These are phyloP conservation scores for Ceratocystis smalleyi DNA, from an alignment of 2,329 filamentous ascomycete genomes.

Conservation along the genomic window DNA sequence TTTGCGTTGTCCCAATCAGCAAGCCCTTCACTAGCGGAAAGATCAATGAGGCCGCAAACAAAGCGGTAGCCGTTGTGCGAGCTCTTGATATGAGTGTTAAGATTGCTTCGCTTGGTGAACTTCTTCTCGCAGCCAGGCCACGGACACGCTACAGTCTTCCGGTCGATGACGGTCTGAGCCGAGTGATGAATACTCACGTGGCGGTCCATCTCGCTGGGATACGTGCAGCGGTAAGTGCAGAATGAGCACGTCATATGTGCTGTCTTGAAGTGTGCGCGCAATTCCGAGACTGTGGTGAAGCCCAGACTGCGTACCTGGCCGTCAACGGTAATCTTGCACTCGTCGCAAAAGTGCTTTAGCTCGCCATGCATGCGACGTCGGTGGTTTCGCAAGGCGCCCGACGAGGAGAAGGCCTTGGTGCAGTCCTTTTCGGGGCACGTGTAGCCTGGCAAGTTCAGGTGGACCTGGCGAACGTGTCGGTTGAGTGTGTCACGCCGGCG, in stretches of 20 bases:
- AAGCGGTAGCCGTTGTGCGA: constrained; percentile 65
- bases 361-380: constrained; percentile 53
- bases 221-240: constrained; percentile 54
- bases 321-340: constrained; percentile 40
- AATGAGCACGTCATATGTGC: constrained; percentile 62
- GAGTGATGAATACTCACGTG: constrained; percentile 70
- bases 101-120: constrained; percentile 73
- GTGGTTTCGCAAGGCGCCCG: constrained; percentile 56
- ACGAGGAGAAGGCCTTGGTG: constrained; percentile 54
- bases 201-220: constrained; percentile 50
- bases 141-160: constrained; percentile 51
- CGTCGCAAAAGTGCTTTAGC: constrained; percentile 58
- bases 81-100: constrained; percentile 61
- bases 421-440: constrained; percentile 50
- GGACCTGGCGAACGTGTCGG: constrained; percentile 62
- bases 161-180: constrained; percentile 42
- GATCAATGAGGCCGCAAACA: constrained; percentile 57
- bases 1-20: constrained; percentile 46
- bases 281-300: constrained; percentile 56
- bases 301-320: constrained; percentile 32
- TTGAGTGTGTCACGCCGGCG: constrained; percentile 76
- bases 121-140: constrained; percentile 53
- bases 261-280: constrained; percentile 57
- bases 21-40: constrained; percentile 34
- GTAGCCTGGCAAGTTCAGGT: constrained; percentile 57